Percentiles rank a stretch among this genome's conserved stretches.
Evolutionary conservation across 202 grass and related monocot species (phyloP).

Genomic region (Hordeum pubiflorum): DNA sequence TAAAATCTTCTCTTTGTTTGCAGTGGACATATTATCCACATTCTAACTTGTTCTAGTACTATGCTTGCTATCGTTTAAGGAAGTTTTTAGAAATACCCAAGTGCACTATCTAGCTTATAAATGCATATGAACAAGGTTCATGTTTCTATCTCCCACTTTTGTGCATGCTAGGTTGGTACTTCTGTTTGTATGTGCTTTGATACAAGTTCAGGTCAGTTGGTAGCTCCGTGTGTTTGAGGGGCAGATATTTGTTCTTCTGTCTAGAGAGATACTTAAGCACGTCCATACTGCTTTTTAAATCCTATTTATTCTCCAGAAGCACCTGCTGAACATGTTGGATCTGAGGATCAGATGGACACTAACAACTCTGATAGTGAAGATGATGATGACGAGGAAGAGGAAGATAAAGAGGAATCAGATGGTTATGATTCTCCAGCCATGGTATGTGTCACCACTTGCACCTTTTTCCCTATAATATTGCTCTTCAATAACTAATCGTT

Average conservation of each 20-base stretch:
- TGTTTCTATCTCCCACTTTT: background rate
- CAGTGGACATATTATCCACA: background rate
- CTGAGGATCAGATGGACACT: constrained; percentile 34
- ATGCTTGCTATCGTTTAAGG: background rate
- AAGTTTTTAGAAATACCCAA: background rate
- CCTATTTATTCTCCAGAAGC: constrained; percentile 27
- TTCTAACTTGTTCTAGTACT: background rate
- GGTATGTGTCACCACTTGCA: constrained; percentile 26
- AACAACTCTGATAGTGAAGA: constrained; percentile 52
- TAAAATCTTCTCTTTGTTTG: background rate
- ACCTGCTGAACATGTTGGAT: constrained; percentile 22
- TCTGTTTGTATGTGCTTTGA: constrained; percentile 16
- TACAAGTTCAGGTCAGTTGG: constrained; percentile 1
- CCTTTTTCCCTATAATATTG: background rate
- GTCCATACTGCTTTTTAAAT: constrained; percentile 23
- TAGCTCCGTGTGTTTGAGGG: background rate
- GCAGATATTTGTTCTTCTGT: background rate
- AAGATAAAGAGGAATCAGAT: constrained; percentile 56
- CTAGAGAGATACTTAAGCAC: background rate
- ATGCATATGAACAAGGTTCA: constrained; percentile 2
- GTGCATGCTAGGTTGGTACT: background rate
- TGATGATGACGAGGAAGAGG: constrained; percentile 66
- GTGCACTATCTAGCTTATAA: background rate
- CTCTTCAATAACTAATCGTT: constrained; percentile 17
- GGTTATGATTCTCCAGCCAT: constrained; percentile 52